A percentile compares a stretch with the other conserved stretches of the same genome.
Conservation (phyloP, 2,329 filamentous ascomycete species). For the Geosmithia morbida region DNA sequence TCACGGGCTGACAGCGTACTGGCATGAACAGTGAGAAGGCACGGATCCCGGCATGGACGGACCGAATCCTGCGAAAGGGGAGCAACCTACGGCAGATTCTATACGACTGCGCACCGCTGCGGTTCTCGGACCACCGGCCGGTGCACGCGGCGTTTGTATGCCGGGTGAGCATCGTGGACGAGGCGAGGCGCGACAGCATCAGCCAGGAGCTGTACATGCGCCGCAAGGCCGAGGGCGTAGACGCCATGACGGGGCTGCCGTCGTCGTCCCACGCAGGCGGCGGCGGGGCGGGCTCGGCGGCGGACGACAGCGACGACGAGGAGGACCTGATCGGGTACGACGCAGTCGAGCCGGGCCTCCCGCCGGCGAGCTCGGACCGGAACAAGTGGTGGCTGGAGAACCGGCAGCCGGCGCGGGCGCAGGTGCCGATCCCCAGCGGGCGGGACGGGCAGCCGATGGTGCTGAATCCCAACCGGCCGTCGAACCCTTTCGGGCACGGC, state of each 20-base stretch:
- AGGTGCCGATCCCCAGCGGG: conserved; percentile 46
- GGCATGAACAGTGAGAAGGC: conserved; percentile 76
- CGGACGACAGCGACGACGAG: conserved; percentile 41
- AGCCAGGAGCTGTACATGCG: conserved; percentile 62
- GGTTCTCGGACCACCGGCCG: conserved; percentile 91
- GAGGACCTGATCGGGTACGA: conserved; percentile 74
- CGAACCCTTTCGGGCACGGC: conserved; percentile 67
- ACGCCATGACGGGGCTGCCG: no score
- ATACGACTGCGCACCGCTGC: conserved; percentile 70
- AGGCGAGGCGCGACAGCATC: conserved; percentile 55
- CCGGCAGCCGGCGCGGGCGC: conserved; percentile 61
- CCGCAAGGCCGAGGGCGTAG: conserved; percentile 35
- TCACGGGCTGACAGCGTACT: no score
- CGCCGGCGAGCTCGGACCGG: conserved; percentile 52
- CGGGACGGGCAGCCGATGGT: conserved; percentile 37
- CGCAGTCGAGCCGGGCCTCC: conserved; percentile 64
- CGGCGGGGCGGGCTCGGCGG: conserved; percentile 32
- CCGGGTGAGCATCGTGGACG: conserved; percentile 66
- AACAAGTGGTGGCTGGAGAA: conserved; percentile 59
- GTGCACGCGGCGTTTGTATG: conserved; percentile 86
- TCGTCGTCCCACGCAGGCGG: not conserved
- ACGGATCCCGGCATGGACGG: conserved; percentile 93
- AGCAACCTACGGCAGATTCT: conserved; percentile 66
- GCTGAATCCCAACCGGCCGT: conserved; percentile 58
- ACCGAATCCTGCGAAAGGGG: conserved; percentile 81